Base-by-base conservation (phyloP, 345 rosid genomes). In the Brassica carinata region DNA sequence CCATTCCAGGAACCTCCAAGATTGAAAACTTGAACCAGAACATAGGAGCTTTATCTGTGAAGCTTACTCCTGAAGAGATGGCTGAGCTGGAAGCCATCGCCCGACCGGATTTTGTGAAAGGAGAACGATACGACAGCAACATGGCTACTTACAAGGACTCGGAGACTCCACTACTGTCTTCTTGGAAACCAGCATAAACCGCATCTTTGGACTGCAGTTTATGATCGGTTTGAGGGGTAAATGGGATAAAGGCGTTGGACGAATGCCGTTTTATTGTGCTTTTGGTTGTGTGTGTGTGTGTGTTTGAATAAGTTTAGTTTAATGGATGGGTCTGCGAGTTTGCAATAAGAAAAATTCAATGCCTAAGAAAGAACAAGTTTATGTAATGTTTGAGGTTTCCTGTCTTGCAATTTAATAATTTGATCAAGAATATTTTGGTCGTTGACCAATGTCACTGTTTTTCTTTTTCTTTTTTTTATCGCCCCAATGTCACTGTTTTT, bases 1-100 rank as follows among this genome's bases (percentile, higher is more conserved):
- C 66, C 66, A 62, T 62, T 62, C 66, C 66, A 11, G 66, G 34
- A 27, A 62, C 66, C 34, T 27, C 66, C 34, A 62, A 62, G 66
- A 62, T 62, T 5, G 66, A 62, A 11, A 62, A 62, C 34, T 15
- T 62, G 4, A 62, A 62, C 17, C 66, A 62, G 34, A 62, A 62
- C 66, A 62, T 62, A 5, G 66, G 66, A 11, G 66, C 34, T 62
- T 62, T 62, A 27, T 62, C 66, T 2, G 34, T 62, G 66, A 62
- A 62, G 66, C 66, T 62, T 14, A 62, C 66, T 62, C 34, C 34
- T 62, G 66, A 62, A 1, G 66, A 62, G 34, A 62, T 62, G 66
- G 66, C 66, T 62, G 66, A 62, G 34, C 66, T 62, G 7, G 66
- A 62, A 62, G 15, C 8, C 66, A 62, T 26, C 11, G 66, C 66